Evolutionary conservation across 208 protist species (phyloP).

Genomic region (Acanthamoeba sp.): DNA sequence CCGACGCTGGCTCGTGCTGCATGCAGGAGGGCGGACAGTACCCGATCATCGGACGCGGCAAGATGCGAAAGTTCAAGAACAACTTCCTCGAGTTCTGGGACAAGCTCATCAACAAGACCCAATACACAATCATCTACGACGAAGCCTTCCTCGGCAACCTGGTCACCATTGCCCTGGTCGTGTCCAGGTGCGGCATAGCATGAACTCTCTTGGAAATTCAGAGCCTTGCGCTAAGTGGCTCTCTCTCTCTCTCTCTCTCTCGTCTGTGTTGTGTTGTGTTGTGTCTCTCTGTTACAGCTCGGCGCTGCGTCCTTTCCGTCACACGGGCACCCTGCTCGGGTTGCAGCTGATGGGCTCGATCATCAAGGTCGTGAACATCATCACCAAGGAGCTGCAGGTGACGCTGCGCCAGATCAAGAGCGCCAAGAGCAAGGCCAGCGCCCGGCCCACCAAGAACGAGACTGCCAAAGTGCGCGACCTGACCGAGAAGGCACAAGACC

Average conservation of each 20-base stretch:
- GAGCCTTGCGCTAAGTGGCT: background rate
- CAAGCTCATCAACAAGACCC: slow-evolving; percentile 57
- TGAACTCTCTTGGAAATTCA: background rate
- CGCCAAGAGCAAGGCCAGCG: slow-evolving; percentile 8
- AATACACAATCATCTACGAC: slow-evolving; percentile 57
- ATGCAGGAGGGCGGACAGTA: slow-evolving; percentile 36
- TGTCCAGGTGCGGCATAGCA: background rate
- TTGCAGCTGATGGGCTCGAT: slow-evolving; percentile 48
- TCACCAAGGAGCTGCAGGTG: slow-evolving; percentile 58
- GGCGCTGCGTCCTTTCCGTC: slow-evolving; percentile 33
- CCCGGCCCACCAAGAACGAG: background rate
- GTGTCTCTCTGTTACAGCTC: no score
- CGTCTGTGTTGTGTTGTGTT: no score
- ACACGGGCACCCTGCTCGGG: slow-evolving; percentile 65
- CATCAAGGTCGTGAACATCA: slow-evolving; percentile 48
- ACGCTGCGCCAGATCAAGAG: slow-evolving; percentile 47
- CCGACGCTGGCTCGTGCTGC: background rate
- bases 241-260: no score
- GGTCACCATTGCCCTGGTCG: slow-evolving; percentile 17
- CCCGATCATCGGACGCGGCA: slow-evolving; percentile 30
- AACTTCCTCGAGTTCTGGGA: slow-evolving; percentile 74
- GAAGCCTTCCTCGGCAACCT: slow-evolving; percentile 27
- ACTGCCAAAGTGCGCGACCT: slow-evolving; percentile 42
- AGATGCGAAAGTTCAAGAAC: slow-evolving; percentile 47
- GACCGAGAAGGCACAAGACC: slow-evolving; percentile 33